Evolutionary conservation across 2,329 filamentous ascomycete genomes (phyloP).

Genomic region (Fusarium virguliforme): DNA sequence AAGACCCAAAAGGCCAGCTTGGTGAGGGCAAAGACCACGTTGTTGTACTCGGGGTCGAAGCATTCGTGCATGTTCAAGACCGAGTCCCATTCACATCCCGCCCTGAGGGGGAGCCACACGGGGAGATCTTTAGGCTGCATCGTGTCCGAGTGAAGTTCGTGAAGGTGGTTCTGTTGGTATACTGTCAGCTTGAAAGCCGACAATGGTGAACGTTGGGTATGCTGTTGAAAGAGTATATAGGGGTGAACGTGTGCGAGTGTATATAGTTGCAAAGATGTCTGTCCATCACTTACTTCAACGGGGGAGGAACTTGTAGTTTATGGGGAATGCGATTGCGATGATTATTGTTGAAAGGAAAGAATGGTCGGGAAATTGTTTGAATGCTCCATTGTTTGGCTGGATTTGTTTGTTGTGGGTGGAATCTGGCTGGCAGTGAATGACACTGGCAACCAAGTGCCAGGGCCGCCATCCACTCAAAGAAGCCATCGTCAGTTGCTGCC

Average conservation of each 20-base stretch:
- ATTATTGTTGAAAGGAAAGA: not conserved
- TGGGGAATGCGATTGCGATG: not conserved
- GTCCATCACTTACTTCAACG: conserved; percentile 8
- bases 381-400: not conserved
- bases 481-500: not conserved
- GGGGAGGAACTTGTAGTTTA: not conserved
- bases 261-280: not conserved
- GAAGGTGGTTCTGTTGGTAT: not conserved
- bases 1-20: conserved; percentile 16
- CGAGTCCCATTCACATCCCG: conserved; percentile 29
- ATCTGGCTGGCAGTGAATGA: conserved; percentile 10
- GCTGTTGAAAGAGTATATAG: not conserved
- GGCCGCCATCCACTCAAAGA: not conserved
- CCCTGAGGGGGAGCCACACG: conserved; percentile 26
- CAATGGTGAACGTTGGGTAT: not conserved
- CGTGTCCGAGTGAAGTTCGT: not conserved
- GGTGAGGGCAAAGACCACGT: conserved; percentile 24
- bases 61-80: conserved; percentile 21
- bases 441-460: conserved; percentile 2
- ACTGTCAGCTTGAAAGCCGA: conserved; percentile 10
- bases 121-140: conserved; percentile 18
- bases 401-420: conserved; percentile 24
- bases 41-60: conserved; percentile 32
- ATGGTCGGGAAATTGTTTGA: not conserved
- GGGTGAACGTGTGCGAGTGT: not conserved